Conservation (phyloP, 2,329 filamentous ascomycete genomes). For the Escovopsis weberi region DNA sequence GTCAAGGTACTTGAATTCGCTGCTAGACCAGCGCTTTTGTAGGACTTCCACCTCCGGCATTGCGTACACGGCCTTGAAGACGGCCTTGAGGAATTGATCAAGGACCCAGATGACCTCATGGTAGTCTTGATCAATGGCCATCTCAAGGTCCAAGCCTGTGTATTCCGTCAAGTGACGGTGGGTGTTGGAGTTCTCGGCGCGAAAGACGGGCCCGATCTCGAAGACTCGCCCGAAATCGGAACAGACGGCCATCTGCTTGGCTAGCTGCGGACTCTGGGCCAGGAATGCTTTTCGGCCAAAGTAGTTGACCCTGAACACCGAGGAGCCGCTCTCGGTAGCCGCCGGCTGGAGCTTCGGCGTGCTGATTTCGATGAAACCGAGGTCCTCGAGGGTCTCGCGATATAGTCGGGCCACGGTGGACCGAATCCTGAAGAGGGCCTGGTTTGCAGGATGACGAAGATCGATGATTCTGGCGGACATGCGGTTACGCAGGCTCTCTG, state of each 20-base stretch:
- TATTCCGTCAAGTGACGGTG: conserved; percentile 91
- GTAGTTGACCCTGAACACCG: conserved; percentile 85
- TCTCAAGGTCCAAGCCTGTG: conserved; percentile 83
- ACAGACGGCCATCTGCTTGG: conserved; percentile 86
- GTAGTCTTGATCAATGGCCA: conserved; percentile 80
- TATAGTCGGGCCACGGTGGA: conserved; percentile 69
- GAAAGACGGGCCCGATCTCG: conserved; percentile 59
- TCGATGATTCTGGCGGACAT: conserved; percentile 69
- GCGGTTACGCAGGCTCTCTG: conserved; percentile 52
- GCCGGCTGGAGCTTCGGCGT: conserved; percentile 83
- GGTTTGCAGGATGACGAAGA: conserved; percentile 71
- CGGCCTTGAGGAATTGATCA: conserved; percentile 67
- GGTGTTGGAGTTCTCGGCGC: conserved; percentile 90
- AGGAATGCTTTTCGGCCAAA: conserved; percentile 78
- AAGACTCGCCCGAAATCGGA: conserved; percentile 83
- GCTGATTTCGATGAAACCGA: conserved; percentile 83
- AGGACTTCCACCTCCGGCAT: conserved; percentile 61
- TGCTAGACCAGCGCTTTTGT: conserved; percentile 72
- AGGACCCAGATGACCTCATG: conserved; percentile 71
- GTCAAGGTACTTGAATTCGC: conserved; percentile 76
- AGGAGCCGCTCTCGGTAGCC: conserved; percentile 80
- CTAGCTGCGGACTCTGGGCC: conserved; percentile 80
- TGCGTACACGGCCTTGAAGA: conserved; percentile 32
- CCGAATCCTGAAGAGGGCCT: conserved; percentile 78
- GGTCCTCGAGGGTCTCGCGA: conserved; percentile 56